These are phyloP conservation scores for Deakozyma indianensis DNA, from an alignment of 805 yeast genomes.

Conservation along the genomic window DNA sequence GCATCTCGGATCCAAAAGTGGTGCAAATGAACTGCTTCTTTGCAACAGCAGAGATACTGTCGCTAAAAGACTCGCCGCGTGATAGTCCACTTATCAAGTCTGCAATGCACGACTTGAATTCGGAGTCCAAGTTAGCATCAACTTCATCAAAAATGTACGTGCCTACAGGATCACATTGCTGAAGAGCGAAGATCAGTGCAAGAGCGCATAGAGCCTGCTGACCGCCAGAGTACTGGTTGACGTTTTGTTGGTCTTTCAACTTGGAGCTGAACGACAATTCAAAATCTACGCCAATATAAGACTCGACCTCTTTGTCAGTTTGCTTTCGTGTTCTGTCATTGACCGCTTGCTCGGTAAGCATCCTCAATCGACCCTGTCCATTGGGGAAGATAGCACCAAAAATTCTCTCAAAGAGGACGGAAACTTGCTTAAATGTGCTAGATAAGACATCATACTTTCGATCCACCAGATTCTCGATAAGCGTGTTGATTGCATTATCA, in stretches of 20 bases:
- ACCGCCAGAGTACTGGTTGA: slow-evolving; percentile 92
- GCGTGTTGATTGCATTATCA: slow-evolving; percentile 8
- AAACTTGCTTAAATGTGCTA: slow-evolving; percentile 62
- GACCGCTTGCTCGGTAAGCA: slow-evolving; percentile 16
- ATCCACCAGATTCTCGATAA: slow-evolving; percentile 54
- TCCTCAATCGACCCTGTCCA: slow-evolving; percentile 59
- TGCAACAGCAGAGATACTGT: slow-evolving; percentile 10
- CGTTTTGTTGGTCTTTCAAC: slow-evolving; percentile 68
- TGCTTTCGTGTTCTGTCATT: slow-evolving; percentile 11
- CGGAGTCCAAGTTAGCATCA: slow-evolving; percentile 90
- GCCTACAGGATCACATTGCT: slow-evolving; percentile 92
- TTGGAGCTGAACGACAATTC: slow-evolving; percentile 81
- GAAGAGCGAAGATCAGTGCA: slow-evolving; percentile 85
- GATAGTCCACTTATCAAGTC: slow-evolving; percentile 53
- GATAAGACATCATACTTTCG: slow-evolving; percentile 76
- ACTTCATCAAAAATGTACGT: slow-evolving; percentile 92
- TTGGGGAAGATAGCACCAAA: slow-evolving; percentile 63
- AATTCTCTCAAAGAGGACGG: slow-evolving; percentile 55
- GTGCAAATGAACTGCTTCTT: slow-evolving; percentile 80
- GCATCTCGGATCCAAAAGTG: slow-evolving; percentile 87
- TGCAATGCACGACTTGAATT: slow-evolving; percentile 81
- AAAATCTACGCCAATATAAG: slow-evolving; percentile 70
- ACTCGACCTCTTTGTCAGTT: slow-evolving; percentile 27
- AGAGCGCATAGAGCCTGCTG: slow-evolving; percentile 95
- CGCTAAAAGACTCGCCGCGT: slow-evolving; percentile 7